Evolutionary conservation across 164 flowering plant genomes (phyloP), one percentile per base, ranked within the genome.

Genomic region (Echeveria elegans): DNA sequence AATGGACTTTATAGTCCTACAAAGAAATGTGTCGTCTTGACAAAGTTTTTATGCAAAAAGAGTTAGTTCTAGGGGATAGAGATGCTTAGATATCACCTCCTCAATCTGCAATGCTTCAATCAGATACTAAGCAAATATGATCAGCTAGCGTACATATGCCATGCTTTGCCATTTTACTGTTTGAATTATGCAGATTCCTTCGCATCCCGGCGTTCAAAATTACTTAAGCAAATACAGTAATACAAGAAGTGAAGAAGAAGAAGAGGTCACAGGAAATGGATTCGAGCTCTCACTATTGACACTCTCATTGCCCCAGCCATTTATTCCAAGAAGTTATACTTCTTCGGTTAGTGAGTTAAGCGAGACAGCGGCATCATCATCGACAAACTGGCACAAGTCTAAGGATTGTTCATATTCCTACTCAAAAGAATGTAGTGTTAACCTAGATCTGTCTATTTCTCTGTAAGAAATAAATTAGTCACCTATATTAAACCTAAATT

Each of bases 171-270:
- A 12, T 18, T 15, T 45, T 48, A 19, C 26, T 2, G 24, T 19
- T 6, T 48, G 53, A 52, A 21, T 3, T 34, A 8, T 23, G 26
- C 58, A 52, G 58, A 52, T 52, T 21, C 28, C 58, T 52, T 52
- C 11, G 14, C 58, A 18, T 21, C 28, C 58, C 6, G 28, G 26
- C 23, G 14, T 1, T 52, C 58, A 52, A 23, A 52, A 23, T 15
- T 2, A 21, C 28, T 52, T 52, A 1, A 23, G 58, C 28, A 21
- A 24, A 21, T 52, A 21, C 58, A 7, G 14, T 52, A 52, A 23
- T 52, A 52, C 58, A 21, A 21, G 58, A 24, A 52, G 29, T 52
- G 58, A 52, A 52, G 58, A 52, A 52, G 58, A 21, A 29, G 58
- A 21, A 0, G 58, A 14, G 6, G 28, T 52, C 7, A 52, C 58